Percentiles rank a stretch among this genome's conserved stretches.
Evolutionary conservation across 805 yeast genomes (phyloP).

Genomic region (Saturnispora besseyi): DNA sequence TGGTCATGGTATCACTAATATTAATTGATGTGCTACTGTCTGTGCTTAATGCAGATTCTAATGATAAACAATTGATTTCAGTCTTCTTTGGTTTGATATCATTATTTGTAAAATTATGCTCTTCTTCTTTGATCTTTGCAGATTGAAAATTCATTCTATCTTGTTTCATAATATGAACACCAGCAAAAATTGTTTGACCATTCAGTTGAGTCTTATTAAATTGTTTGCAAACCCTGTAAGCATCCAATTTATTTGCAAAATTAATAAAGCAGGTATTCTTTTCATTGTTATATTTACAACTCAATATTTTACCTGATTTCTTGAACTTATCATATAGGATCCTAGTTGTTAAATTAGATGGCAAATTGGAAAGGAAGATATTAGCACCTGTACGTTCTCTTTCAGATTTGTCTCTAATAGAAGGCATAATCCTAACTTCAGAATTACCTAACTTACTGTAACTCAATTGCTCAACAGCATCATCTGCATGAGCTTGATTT

Average conservation of each 20-base stretch:
- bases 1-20: background rate
- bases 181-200: conserved; percentile 20
- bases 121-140: background rate
- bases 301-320: conserved; percentile 21
- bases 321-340: conserved; percentile 23
- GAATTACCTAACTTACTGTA: conserved; percentile 32
- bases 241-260: conserved; percentile 30
- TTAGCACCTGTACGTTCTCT: conserved; percentile 41
- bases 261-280: conserved; percentile 32
- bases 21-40: background rate
- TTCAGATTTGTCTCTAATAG: conserved; percentile 34
- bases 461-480: conserved; percentile 51
- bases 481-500: conserved; percentile 40
- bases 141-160: conserved; percentile 19
- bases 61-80: background rate
- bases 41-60: background rate
- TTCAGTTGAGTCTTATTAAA: conserved; percentile 19
- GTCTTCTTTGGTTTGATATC: background rate
- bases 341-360: conserved; percentile 27
- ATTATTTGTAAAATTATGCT: background rate
- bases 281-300: conserved; percentile 23
- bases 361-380: conserved; percentile 40
- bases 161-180: conserved; percentile 24
- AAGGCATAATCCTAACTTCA: conserved; percentile 50
- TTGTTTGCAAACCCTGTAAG: conserved; percentile 28